phyloP scores from a whole-genome alignment of 768 basidiomycete species.

The Vararia minispora region DNA sequence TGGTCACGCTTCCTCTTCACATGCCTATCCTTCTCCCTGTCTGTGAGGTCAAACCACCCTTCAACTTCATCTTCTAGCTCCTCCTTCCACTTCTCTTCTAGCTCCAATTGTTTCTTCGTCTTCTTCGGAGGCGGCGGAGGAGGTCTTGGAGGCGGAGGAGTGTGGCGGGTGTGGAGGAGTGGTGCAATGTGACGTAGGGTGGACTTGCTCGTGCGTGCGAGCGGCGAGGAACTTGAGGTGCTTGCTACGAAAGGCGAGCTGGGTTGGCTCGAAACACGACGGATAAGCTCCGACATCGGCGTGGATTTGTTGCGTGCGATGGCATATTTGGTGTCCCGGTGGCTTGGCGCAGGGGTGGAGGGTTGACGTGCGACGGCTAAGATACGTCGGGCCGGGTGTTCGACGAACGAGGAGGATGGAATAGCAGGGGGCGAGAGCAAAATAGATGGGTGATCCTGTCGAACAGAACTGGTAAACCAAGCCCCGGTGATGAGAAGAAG shows the following conservation, averaged over 20 bases:
- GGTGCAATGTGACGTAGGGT: conserved; percentile 62
- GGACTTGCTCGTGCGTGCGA: conserved; percentile 51
- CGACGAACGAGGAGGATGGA: too few relatives aligned
- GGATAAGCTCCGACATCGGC: conserved; percentile 69
- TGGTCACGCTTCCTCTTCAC: conserved; percentile 50
- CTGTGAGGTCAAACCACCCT: conserved; percentile 34
- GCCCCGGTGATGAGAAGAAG: too few relatives aligned
- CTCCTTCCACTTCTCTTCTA: conserved; percentile 74
- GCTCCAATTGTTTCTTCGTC: conserved; percentile 65
- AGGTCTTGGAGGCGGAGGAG: conserved; percentile 64
- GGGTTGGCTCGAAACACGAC: conserved; percentile 56
- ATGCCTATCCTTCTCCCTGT: conserved; percentile 30
- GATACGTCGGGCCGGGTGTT: too few relatives aligned
- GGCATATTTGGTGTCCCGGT: too few relatives aligned
- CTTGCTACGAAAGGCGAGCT: conserved; percentile 44
- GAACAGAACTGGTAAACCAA: too few relatives aligned
- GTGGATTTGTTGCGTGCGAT: conserved; percentile 27
- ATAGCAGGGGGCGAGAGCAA: too few relatives aligned
- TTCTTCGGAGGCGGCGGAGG: conserved; percentile 65
- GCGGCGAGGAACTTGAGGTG: conserved; percentile 43
- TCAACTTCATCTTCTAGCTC: conserved; percentile 66
- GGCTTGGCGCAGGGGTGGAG: too few relatives aligned
- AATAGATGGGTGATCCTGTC: too few relatives aligned
- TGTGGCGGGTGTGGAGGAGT: conserved; percentile 59
- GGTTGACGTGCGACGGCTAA: too few relatives aligned